Base-by-base conservation (phyloP, 108 stramenopile genomes). In the Pseudonitzschia multiseries region DNA sequence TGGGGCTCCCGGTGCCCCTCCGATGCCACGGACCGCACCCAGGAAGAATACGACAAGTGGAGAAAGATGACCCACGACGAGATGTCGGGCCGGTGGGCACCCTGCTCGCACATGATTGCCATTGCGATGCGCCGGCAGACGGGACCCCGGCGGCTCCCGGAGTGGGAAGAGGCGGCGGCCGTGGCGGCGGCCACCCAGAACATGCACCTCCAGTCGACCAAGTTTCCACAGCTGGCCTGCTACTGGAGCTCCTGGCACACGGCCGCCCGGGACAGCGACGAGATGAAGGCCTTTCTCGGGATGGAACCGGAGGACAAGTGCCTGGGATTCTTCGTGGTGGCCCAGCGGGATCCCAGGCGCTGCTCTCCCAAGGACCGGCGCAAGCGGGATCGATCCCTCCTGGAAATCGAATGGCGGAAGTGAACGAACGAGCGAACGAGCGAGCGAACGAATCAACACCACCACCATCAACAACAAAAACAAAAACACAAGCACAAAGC, bases 91-190 rank as follows among this genome's bases (percentile, higher is more conserved):
- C 65, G 65, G n/a, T 65, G 65, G 65, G 40, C 17, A 6, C 65
- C 65, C 10, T 36, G 32, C 1, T 24, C 24, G 40, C 29, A 65
- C 40, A 65, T 65, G 65, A 65, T 65, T 65, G 65, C 65, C 32
- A 65, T 65, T 65, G 40, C 41, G 15, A 65, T 65, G 65, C 40
- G 65, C 13, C 65, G 65, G 22, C 65, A 65, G 40, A 18, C 42
- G 8, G 40, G 36, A 4, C 65, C 65, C 40, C 40, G 40, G 40
- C 65, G 65, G 13, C 29, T 65, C 17, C 65, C 65, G 13, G 65
- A 65, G 40, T 65, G 65, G 65, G 65, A 65, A 65, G 65, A 65
- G 24, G 17, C 24, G 6, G 29, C 24, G 15, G 65, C 65, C 29
- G 65, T 65, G 0, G 65, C 65, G 40, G 40, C 65, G 40, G 32